Percentiles rank a stretch among this genome's conserved stretches.
Evolutionary conservation across 1,284 basidiomycete genomes (phyloP).

Genomic region (Ceratobasidium sp.): DNA sequence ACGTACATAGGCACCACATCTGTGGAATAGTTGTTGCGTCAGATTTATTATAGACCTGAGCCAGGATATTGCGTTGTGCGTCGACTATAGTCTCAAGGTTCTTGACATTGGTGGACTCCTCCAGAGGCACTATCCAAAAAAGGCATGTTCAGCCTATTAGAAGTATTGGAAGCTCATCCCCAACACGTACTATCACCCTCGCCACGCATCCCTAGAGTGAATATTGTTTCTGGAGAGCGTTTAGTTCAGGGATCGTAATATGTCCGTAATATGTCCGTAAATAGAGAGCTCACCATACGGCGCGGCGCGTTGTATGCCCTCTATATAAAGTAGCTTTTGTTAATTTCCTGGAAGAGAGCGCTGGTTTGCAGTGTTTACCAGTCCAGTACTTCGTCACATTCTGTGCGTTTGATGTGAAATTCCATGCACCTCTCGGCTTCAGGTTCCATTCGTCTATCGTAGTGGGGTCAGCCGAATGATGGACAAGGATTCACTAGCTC

Average conservation of each 20-base stretch:
- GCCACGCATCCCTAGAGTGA: constrained; percentile 76
- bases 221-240: constrained; percentile 65
- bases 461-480: constrained; percentile 10
- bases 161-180: constrained; percentile 4
- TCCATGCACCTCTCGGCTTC: constrained; percentile 71
- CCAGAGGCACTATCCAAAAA: constrained; percentile 64
- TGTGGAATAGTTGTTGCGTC: constrained; percentile 71
- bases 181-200: constrained; percentile 67
- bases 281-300: constrained; percentile 56
- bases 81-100: constrained; percentile 70
- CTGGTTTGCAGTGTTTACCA: background rate
- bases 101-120: constrained; percentile 65
- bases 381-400: constrained; percentile 73
- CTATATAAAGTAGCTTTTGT: constrained; percentile 42
- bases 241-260: background rate
- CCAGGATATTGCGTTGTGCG: constrained; percentile 74
- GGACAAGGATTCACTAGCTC: too few species aligned
- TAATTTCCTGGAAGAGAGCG: background rate
- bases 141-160: constrained; percentile 8
- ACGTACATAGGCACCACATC: constrained; percentile 72
- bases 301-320: constrained; percentile 68
- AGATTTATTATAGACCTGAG: constrained; percentile 66
- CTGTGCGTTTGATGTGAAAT: constrained; percentile 68
- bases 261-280: background rate
- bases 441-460: constrained; percentile 68